Evolutionary conservation across 306 rosid genomes (phyloP).

Genomic region (Prosopis cineraria): DNA sequence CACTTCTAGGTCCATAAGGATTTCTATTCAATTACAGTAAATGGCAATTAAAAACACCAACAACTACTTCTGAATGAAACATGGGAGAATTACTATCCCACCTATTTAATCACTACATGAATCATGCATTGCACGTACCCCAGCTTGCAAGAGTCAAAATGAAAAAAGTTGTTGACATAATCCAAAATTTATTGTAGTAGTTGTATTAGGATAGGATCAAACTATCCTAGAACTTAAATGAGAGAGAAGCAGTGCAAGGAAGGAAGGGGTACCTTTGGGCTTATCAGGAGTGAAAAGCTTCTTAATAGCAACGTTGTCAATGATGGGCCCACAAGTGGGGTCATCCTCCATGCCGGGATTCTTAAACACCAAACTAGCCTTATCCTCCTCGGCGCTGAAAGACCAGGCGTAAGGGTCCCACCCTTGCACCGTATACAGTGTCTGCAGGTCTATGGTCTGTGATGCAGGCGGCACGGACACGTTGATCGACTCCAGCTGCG

Average conservation of each 20-base stretch:
- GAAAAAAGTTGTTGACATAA: neutral
- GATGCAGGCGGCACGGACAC: slow-evolving; percentile 83
- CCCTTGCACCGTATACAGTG: slow-evolving; percentile 86
- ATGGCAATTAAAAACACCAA: neutral
- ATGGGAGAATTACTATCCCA: neutral
- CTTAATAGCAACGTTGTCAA: slow-evolving; percentile 84
- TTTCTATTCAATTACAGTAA: neutral
- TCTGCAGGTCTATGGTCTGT: slow-evolving; percentile 89
- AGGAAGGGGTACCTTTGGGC: slow-evolving; percentile 61
- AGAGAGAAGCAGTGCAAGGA: neutral
- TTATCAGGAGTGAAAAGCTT: slow-evolving; percentile 79
- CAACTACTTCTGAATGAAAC: neutral
- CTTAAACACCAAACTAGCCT: slow-evolving; percentile 57
- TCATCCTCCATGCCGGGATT: slow-evolving; percentile 99
- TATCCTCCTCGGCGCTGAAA: slow-evolving; percentile 61
- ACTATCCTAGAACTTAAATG: no score
- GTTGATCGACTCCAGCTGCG: slow-evolving; percentile 82
- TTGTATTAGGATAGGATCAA: no score
- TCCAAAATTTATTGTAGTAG: no score
- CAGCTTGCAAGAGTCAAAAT: neutral
- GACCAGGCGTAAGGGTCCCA: slow-evolving; percentile 97
- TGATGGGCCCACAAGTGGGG: slow-evolving; percentile 98
- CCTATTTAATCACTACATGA: neutral
- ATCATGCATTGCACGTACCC: neutral
- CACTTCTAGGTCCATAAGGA: neutral